Evolutionary conservation across 176 grass and related monocot species (phyloP).

Genomic region (Zea mays): Zm-B73-REFERENCE-NAM-5.0 NC_050103.1:5220501-5221000

Average conservation of each 20-base stretch:
- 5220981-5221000: conserved; percentile 17
- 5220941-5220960: background rate
- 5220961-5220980: background rate
- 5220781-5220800: conserved; percentile 21
- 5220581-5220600: conserved; percentile 86
- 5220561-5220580: conserved; percentile 77
- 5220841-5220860: conserved; percentile 4
- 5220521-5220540: conserved; percentile 88
- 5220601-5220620: conserved; percentile 89
- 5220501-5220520: conserved; percentile 88
- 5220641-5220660: conserved; percentile 94
- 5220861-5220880: background rate
- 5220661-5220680: conserved; percentile 95
- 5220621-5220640: conserved; percentile 91
- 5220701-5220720: conserved; percentile 68
- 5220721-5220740: conserved; percentile 75
- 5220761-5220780: conserved; percentile 34
- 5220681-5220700: conserved; percentile 74
- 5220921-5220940: background rate
- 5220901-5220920: too few relatives aligned
- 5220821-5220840: background rate
- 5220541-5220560: conserved; percentile 91
- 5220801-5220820: background rate
- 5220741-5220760: conserved; percentile 79
- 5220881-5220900: too few relatives aligned